These are phyloP conservation scores for Tricholoma furcatifolium DNA, from an alignment of 768 basidiomycete species.

Conservation along the genomic window DNA sequence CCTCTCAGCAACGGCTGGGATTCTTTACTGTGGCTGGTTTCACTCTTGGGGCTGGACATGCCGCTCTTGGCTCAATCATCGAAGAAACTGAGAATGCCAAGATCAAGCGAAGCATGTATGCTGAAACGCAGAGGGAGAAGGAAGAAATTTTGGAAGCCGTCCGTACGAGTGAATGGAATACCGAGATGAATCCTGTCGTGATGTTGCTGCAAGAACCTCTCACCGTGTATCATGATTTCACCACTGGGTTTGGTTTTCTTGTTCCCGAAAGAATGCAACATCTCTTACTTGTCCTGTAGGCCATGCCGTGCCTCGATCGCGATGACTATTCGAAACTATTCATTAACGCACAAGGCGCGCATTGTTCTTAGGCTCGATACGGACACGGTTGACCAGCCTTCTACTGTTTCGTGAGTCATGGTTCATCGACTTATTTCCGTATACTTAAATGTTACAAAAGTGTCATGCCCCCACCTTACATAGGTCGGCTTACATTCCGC, in stretches of 20 bases:
- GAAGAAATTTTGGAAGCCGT: slow-evolving; percentile 66
- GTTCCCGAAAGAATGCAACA: background rate
- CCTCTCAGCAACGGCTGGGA: slow-evolving; percentile 58
- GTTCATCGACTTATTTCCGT: background rate
- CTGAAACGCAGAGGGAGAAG: slow-evolving; percentile 81
- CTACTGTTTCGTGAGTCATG: slow-evolving; percentile 9
- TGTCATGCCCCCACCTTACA: slow-evolving; percentile 53
- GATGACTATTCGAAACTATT: slow-evolving; percentile 70
- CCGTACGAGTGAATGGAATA: slow-evolving; percentile 70
- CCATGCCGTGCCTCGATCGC: slow-evolving; percentile 51
- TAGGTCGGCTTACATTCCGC: slow-evolving; percentile 66
- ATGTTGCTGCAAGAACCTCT: slow-evolving; percentile 45
- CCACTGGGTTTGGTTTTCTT: slow-evolving; percentile 49
- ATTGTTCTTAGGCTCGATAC: slow-evolving; percentile 52
- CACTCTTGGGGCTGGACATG: slow-evolving; percentile 68
- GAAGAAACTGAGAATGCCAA: slow-evolving; percentile 60
- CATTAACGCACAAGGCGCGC: slow-evolving; percentile 57
- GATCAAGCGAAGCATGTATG: slow-evolving; percentile 83
- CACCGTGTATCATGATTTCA: slow-evolving; percentile 62
- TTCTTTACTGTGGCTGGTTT: slow-evolving; percentile 57
- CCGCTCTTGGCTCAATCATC: slow-evolving; percentile 59
- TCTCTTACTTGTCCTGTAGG: slow-evolving; percentile 35
- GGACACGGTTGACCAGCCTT: slow-evolving; percentile 14
- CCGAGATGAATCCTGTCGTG: slow-evolving; percentile 73
- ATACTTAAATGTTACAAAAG: slow-evolving; percentile 26